Conservation (phyloP, 306 rosid genomes). For the Potentilla sterilis region DNA sequence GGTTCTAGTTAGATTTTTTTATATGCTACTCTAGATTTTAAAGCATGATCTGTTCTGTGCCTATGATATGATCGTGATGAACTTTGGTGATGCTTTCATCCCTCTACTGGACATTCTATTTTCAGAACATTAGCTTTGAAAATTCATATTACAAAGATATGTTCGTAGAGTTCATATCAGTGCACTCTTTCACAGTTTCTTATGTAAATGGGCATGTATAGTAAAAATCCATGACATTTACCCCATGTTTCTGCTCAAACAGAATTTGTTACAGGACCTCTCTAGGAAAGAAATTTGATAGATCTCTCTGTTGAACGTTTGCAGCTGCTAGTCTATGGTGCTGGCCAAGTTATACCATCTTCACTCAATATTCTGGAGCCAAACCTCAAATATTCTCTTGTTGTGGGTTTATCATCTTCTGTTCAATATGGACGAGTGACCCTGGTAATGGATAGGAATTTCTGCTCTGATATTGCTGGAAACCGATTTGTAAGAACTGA, state of each 20-base stretch:
- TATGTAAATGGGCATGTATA: not conserved
- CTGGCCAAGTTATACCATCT: slow-evolving; percentile 81
- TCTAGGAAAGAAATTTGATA: slow-evolving; percentile 22
- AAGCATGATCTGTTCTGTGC: not conserved
- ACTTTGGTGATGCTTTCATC: not conserved
- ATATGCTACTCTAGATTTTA: not conserved
- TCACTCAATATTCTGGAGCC: slow-evolving; percentile 62
- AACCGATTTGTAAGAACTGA: slow-evolving; percentile 61
- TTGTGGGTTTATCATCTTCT: slow-evolving; percentile 52
- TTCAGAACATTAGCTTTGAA: not conserved
- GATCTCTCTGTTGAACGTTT: slow-evolving; percentile 11
- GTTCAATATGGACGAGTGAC: slow-evolving; percentile 61
- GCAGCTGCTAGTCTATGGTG: slow-evolving; percentile 91
- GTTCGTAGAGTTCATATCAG: not conserved
- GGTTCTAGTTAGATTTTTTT: slow-evolving; percentile 24
- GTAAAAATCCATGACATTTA: not conserved
- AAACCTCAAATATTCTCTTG: slow-evolving; percentile 60
- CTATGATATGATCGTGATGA: not conserved
- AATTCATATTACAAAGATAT: not conserved
- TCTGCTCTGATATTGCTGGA: slow-evolving; percentile 84
- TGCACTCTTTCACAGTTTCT: not conserved
- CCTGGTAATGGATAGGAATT: slow-evolving; percentile 76
- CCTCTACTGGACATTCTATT: not conserved
- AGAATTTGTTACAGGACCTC: not conserved
- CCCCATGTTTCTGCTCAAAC: not conserved